A percentile compares a stretch with the other conserved stretches of the same genome.
Evolutionary conservation across 257 asterid genomes (phyloP).

Genomic region (Thymus mandschuricus): DNA sequence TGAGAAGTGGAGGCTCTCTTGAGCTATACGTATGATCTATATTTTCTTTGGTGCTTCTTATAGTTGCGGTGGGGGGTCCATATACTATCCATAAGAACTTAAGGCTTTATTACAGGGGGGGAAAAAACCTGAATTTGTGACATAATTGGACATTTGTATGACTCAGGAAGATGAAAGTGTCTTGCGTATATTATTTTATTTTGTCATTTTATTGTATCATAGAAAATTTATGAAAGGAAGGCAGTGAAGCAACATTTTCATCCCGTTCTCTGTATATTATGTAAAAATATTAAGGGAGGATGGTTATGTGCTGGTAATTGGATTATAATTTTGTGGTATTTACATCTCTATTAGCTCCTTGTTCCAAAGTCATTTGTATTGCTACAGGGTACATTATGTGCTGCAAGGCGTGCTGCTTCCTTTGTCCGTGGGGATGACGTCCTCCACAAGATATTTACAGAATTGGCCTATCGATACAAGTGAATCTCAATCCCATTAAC

Average conservation of each 20-base stretch:
- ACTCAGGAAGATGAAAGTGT: not conserved
- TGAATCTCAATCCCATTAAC: constrained; percentile 39
- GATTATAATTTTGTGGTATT: no score
- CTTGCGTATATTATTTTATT: not conserved
- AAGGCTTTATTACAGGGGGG: not conserved
- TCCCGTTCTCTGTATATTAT: no score
- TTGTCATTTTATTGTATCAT: no score
- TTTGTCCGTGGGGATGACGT: constrained; percentile 97
- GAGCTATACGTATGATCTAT: not conserved
- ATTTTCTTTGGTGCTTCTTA: not conserved
- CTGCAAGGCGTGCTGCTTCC: constrained; percentile 87
- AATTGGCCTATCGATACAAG: constrained; percentile 95
- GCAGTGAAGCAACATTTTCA: no score
- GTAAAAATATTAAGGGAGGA: not conserved
- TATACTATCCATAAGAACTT: not conserved
- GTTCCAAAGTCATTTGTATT: constrained; percentile 20
- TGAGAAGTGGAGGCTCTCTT: not conserved
- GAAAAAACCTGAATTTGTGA: not conserved
- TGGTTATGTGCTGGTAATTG: no score
- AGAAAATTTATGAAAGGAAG: no score
- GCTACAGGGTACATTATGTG: constrained; percentile 78
- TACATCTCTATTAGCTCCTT: not conserved
- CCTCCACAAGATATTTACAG: constrained; percentile 81
- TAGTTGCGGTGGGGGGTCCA: not conserved
- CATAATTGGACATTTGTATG: not conserved